A percentile compares a stretch with the other conserved stretches of the same genome.
phyloP scores from a whole-genome alignment of 305 asterid species.

The Stenogyne calaminthoides region DNA sequence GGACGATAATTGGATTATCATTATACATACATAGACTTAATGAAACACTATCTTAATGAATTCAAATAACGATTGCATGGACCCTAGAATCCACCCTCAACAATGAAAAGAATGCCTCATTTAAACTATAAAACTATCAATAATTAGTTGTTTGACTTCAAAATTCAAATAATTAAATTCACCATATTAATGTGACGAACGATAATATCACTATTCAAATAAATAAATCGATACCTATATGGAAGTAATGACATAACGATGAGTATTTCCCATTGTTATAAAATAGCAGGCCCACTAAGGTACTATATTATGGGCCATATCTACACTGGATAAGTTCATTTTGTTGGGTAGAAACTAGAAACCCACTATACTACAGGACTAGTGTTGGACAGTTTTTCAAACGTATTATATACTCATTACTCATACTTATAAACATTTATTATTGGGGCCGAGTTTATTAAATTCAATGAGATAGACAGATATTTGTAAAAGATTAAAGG shows the following conservation, averaged over 20 bases:
- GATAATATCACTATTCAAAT: background rate
- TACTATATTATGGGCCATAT: constrained; percentile 15
- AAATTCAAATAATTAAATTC: background rate
- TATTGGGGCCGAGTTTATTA: constrained; percentile 18
- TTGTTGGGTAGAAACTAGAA: background rate
- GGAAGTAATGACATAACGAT: background rate
- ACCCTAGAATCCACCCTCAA: too few relatives aligned
- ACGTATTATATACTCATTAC: background rate
- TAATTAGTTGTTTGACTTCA: background rate
- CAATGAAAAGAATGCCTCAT: too few relatives aligned
- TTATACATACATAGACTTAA: too few relatives aligned
- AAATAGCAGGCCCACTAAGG: constrained; percentile 16
- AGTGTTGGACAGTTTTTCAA: background rate
- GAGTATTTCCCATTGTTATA: background rate
- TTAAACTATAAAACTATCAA: too few relatives aligned
- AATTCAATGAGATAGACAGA: constrained; percentile 6
- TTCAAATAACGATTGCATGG: too few relatives aligned
- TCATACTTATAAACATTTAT: background rate
- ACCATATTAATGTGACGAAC: background rate
- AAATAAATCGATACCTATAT: background rate
- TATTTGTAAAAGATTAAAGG: background rate
- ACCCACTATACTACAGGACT: background rate
- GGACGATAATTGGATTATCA: too few relatives aligned
- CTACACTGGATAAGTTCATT: background rate
- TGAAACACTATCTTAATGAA: too few relatives aligned